Evolutionary conservation across 768 basidiomycete species (phyloP), one percentile per base, ranked within the genome.

Genomic region (Termitomyces eurrhizus): DNA sequence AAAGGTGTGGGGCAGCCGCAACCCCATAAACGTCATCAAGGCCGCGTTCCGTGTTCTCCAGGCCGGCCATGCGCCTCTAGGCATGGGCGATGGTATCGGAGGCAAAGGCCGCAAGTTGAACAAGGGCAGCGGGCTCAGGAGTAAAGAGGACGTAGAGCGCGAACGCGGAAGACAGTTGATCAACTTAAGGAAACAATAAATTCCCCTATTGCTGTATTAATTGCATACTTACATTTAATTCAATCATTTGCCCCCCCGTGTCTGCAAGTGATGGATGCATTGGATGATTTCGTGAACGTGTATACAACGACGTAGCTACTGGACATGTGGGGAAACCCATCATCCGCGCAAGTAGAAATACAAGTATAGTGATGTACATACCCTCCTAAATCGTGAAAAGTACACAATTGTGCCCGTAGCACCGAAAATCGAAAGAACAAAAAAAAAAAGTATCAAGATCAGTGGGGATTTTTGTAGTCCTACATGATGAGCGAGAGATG

Each of bases 1-100:
- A 35, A 98, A 97, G 75, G 91, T 98, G 21, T 92, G 92, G 86
- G 95, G 96, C 16, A 95, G 92, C 68, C 79, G 91, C 64, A 98
- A 96, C 74, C 85, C 82, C 41, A 78, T 91, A 64, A 85, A 90
- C 72, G 92, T 96, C 45, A 85, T 95, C 78, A 96, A 97, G 76
- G 86, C 89, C 29, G 80, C 86, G 16, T 82, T 94, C 66, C 81
- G 88, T 71, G 81, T 97, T 78, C 76, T 99, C 52, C 92, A 95
- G 62, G 85, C 90, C 1, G 95, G 95, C 0, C 86, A 90, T 70
- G 86, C 86, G 62, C 91, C 92, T 5, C 72, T 89, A 56, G 81
- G 80, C 14, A 87, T 97, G 83, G 95, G 95, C 16, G 82, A 92
- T 68, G 92, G 93, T 8, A 66, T 89, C 29, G 92, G 92, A 9